A percentile compares a stretch with the other conserved stretches of the same genome.
Evolutionary conservation across 805 yeast genomes (phyloP).

Genomic region (Kodamaea hsintzibuensis): DNA sequence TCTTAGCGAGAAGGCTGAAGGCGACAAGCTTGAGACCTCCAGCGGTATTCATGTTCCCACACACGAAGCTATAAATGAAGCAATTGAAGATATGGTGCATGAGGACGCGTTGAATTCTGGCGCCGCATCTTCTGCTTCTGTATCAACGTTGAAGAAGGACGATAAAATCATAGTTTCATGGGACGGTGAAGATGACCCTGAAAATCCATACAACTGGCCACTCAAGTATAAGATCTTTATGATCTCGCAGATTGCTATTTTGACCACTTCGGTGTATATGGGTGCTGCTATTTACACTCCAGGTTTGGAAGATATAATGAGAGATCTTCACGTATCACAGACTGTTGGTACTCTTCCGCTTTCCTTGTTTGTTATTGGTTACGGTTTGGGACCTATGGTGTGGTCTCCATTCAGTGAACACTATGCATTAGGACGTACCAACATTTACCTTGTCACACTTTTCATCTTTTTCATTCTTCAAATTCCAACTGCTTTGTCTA

Average conservation of each 20-base stretch:
- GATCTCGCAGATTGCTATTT: constrained; percentile 39
- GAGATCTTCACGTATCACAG: constrained; percentile 45
- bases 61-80: too few relatives aligned
- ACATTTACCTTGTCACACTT: constrained; percentile 48
- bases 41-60: too few relatives aligned
- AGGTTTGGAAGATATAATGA: constrained; percentile 44
- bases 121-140: background rate
- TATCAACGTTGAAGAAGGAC: background rate
- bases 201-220: constrained; percentile 61
- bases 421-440: constrained; percentile 53
- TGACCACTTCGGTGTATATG: constrained; percentile 54
- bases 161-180: constrained; percentile 23
- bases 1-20: too few relatives aligned
- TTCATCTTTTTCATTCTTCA: constrained; percentile 52
- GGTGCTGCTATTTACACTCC: constrained; percentile 62
- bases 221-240: constrained; percentile 37
- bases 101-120: background rate
- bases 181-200: constrained; percentile 52
- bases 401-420: constrained; percentile 62
- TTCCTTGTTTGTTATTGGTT: constrained; percentile 57
- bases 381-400: constrained; percentile 60
- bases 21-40: too few relatives aligned
- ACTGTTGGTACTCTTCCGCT: constrained; percentile 52
- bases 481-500: constrained; percentile 54
- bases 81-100: background rate